Base-by-base conservation (phyloP, 768 basidiomycete genomes). In the Mycena galericulata region DNA sequence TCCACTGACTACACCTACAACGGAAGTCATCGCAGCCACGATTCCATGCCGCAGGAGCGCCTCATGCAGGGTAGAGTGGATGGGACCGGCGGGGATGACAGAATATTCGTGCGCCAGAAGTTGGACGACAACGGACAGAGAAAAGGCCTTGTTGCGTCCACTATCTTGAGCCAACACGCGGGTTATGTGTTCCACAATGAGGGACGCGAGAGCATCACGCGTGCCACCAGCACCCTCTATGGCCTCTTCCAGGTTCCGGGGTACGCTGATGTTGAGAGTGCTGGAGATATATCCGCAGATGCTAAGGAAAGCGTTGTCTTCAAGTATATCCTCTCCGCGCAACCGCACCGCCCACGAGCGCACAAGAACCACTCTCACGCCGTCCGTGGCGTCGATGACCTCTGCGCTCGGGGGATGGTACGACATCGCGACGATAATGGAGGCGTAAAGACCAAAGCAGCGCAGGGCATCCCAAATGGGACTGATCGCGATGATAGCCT, bases 191-290 rank as follows among this genome's bases (percentile, higher is more conserved):
- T 46, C 40, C 22, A 59, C 27, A 7, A 26, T 30, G 24, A 59
- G 41, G 24, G 32, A 18, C 14, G 57, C 57, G 26, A 59, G 57
- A 3, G 24, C 36, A 4, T n/a, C 34, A 4, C 11, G 12, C 22
- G 4, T 34, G 18, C 58, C 45, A 27, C 58, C 58, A 22, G 58
- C 34, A 10, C 58, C 58, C 4, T 60, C 45, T 2, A 60, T 60
- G 22, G 46, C 58, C 30, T 60, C 58, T 15, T 34, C 58, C 32
- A 60, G 20, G 27, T 47, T 24, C 2, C 18, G 45, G 3, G 29
- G 14, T 7, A 46, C 45, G n/a, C 18, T 46, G 10, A 49, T 34
- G 11, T 24, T n/a, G 14, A 60, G 32, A 20, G 14, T 9, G 45
- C 20, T 11, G 7, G 22, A 43, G 7, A 60, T 17, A 41, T 36